Evolutionary conservation across 139 green algal species (phyloP), one percentile per base, ranked within the genome.

Genomic region (Spirogloea muscicola): DNA sequence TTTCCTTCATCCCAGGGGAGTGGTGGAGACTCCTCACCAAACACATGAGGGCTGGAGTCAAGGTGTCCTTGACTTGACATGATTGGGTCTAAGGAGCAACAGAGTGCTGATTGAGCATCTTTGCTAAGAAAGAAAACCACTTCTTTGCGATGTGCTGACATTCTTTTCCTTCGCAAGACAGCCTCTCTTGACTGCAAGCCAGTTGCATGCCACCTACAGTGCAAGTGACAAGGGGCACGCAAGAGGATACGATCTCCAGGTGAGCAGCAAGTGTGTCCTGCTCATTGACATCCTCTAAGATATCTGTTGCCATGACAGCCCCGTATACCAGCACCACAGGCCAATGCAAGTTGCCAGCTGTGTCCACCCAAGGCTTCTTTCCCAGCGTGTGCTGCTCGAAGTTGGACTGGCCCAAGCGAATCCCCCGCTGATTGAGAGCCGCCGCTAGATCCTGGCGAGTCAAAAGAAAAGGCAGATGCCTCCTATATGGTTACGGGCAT

Each of bases 311-410:
- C 84, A 90, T 89, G 39, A 57, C 76, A 74, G 97, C 91, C 0
- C 89, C 88, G 77, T 97, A 97, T 48, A 96, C 79, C 51, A 97
- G 85, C 69, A 97, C 44, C 48, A 93, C 85, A 0, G 92, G 92
- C 89, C 89, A 97, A 66, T 88, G 84, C 60, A 80, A 7, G n/a
- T 27, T 0, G 0, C 36, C 63, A 10, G 3, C 27, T 13, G 27
- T 33, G 49, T 91, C 82, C 34, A 94, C 38, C 10, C 43, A 63
- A 3, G 91, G 88, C 77, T 84, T 86, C 18, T 60, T 63, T 37
- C 3, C 61, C 68, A 46, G 2, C 74, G 38, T 68, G 44, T 44
- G 37, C 1, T n/a, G 5, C 63, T 61, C 36, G 85, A 86, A 87
- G 7, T 86, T 76, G 33, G 85, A 74, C 0, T 58, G 71, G 1